phyloP scores from a whole-genome alignment of 192 early-diverging fungal species.

The Coemansia sp. region DNA sequence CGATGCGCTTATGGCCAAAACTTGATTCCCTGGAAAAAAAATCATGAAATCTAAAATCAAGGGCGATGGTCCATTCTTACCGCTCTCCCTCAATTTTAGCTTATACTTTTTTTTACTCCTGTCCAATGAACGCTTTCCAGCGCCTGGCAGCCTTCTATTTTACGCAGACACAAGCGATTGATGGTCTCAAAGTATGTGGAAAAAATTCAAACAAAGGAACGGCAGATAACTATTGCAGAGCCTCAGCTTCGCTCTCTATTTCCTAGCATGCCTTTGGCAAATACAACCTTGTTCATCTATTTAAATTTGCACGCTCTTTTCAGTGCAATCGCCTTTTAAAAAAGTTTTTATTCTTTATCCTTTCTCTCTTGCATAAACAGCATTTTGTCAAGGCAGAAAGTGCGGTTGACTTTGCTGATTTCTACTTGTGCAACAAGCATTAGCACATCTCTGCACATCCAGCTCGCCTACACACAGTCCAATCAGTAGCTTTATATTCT shows the following conservation, averaged over 20 bases:
- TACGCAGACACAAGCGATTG: background rate
- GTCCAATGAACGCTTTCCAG: conserved; percentile 9
- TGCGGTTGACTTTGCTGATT: too few relatives aligned
- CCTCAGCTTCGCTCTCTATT: background rate
- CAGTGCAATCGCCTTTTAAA: background rate
- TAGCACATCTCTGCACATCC: background rate
- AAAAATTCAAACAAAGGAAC: background rate
- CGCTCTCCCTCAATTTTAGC: background rate
- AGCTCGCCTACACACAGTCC: conserved; percentile 2
- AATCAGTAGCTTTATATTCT: background rate
- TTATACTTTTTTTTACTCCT: background rate
- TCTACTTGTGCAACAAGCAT: too few relatives aligned
- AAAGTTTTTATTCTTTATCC: background rate
- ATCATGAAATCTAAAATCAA: background rate
- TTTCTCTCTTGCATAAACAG: background rate
- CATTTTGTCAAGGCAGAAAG: background rate
- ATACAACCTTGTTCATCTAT: background rate
- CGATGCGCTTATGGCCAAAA: too few relatives aligned
- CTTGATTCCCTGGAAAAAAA: background rate
- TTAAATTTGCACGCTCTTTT: background rate
- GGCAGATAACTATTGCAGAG: too few relatives aligned
- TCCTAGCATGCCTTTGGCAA: background rate
- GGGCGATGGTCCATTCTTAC: background rate
- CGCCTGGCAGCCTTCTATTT: background rate
- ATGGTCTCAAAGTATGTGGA: background rate